Evolutionary conservation across 176 grass and related monocot species (phyloP).

Genomic region (Chrysopogon serrulatus): DNA sequence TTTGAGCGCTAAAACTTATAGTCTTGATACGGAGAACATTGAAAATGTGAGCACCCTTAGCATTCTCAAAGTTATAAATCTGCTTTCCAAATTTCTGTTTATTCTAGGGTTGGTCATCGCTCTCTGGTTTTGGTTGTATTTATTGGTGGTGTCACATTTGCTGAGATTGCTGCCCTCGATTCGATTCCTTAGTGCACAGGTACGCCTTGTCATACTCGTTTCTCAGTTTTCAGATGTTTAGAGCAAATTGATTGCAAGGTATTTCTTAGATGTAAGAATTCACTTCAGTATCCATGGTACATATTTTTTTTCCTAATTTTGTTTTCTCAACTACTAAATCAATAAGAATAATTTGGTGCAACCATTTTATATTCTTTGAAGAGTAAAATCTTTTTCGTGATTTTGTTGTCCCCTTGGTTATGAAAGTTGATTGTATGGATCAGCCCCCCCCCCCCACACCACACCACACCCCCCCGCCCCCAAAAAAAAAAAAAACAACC

Average conservation of each 20-base stretch:
- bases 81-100: background rate
- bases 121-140: constrained; percentile 87
- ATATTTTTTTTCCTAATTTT: background rate
- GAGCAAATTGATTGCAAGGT: background rate
- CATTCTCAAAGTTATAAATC: background rate
- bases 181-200: constrained; percentile 88
- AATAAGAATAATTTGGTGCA: background rate
- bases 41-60: background rate
- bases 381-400: background rate
- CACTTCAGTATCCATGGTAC: background rate
- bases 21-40: background rate
- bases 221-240: background rate
- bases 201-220: constrained; percentile 8
- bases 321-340: background rate
- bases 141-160: constrained; percentile 84
- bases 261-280: constrained; percentile 3
- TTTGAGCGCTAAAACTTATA: background rate
- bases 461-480: too few relatives aligned
- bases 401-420: background rate
- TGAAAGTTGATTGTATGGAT: background rate
- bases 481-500: background rate
- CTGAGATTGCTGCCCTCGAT: constrained; percentile 87
- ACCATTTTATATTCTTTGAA: background rate
- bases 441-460: background rate
- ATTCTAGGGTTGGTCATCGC: constrained; percentile 57